Evolutionary conservation across 2,329 filamentous ascomycete species (phyloP).

Genomic region (Talaromyces sp.): DNA sequence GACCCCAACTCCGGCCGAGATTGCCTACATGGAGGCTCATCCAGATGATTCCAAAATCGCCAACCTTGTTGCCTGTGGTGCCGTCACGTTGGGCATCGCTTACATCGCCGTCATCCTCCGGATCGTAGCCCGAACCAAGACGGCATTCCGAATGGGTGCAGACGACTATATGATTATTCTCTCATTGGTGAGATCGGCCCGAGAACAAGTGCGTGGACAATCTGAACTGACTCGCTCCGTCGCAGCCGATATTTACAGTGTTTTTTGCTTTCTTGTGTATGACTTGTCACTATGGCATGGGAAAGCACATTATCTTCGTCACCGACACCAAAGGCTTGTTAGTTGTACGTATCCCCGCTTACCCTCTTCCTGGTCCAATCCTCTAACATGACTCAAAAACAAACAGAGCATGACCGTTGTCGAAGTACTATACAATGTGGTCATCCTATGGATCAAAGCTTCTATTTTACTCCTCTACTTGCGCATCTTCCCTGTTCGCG

Average conservation of each 20-base stretch:
- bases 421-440: not conserved
- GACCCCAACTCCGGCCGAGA: not conserved
- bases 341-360: not conserved
- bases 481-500: constrained; percentile 15
- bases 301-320: not conserved
- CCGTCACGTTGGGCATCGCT: not conserved
- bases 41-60: not conserved
- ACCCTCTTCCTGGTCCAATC: not conserved
- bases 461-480: constrained; percentile 17
- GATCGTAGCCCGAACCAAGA: not conserved
- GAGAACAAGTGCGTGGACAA: not conserved
- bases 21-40: not conserved
- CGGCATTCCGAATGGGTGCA: not conserved
- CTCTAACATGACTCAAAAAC: not conserved
- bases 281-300: not conserved
- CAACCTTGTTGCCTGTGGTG: not conserved
- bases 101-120: not conserved
- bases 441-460: constrained; percentile 17
- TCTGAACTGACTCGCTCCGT: not conserved
- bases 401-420: not conserved
- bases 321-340: not conserved
- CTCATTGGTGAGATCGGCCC: not conserved
- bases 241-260: not conserved
- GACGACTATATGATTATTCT: not conserved
- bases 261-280: not conserved